Conservation (phyloP, 202 grass and related monocot species). For the Bolboschoenoplectus hybrid region DNA sequence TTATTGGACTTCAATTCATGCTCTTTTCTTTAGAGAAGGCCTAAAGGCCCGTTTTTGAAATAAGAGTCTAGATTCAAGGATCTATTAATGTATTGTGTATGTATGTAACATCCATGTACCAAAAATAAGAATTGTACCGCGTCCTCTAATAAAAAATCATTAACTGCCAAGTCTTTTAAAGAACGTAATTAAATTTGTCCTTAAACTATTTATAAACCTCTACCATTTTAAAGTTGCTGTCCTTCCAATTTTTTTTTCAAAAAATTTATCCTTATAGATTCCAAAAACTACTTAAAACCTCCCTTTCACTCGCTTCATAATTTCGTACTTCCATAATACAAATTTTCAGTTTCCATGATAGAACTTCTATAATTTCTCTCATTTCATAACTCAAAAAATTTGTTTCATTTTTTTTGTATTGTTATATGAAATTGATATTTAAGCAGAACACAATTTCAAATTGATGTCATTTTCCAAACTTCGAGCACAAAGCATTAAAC, state of each 20-base stretch:
- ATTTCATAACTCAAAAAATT: neutral
- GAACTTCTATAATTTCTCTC: neutral
- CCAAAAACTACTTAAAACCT: neutral
- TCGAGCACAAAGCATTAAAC: neutral
- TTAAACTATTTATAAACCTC: no score
- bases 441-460: neutral
- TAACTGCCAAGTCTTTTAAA: no score
- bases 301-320: neutral
- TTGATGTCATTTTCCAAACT: neutral
- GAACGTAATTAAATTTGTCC: no score
- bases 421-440: neutral
- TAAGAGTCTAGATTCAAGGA: neutral
- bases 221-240: no score
- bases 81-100: neutral
- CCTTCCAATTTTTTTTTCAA: neutral
- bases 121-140: neutral
- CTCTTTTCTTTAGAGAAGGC: neutral
- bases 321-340: neutral
- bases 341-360: neutral
- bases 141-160: no score
- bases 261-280: neutral
- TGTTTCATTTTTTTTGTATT: neutral
- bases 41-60: neutral
- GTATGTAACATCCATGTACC: neutral
- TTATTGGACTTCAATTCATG: neutral